phyloP scores from a whole-genome alignment of 2,329 filamentous ascomycete genomes.

The Cordyceps fumosorosea region DNA sequence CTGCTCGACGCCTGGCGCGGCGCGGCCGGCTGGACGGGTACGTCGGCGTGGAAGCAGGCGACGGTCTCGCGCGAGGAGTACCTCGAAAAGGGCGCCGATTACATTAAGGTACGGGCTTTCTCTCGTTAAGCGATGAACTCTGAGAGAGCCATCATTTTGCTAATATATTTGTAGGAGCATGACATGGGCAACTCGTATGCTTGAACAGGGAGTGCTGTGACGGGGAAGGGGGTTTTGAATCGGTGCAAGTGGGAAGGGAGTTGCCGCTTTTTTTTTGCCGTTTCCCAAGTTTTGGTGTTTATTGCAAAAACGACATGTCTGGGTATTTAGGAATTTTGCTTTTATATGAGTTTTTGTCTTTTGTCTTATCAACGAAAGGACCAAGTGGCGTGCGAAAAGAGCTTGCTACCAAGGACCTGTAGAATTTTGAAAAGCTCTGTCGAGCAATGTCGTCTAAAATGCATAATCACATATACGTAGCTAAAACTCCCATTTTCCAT shows the following conservation, averaged over 20 bases:
- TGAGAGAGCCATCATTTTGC: background rate
- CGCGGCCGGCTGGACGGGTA: slow-evolving; percentile 75
- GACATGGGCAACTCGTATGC: slow-evolving; percentile 57
- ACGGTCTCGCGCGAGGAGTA: slow-evolving; percentile 78
- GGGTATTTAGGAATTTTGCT: background rate
- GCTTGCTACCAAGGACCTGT: background rate
- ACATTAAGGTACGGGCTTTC: slow-evolving; percentile 62
- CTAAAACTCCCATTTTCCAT: too few relatives aligned
- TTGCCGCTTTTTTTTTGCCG: background rate
- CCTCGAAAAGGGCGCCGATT: slow-evolving; percentile 85
- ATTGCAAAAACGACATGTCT: background rate
- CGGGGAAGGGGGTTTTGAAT: slow-evolving; percentile 8
- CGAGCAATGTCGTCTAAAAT: background rate
- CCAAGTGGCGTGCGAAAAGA: background rate
- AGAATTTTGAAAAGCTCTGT: background rate
- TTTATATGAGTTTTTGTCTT: background rate
- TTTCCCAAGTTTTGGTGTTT: background rate
- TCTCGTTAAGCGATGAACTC: background rate
- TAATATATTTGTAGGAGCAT: slow-evolving; percentile 45
- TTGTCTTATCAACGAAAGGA: background rate
- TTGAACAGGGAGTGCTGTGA: slow-evolving; percentile 20
- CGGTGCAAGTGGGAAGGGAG: background rate
- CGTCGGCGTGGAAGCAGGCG: slow-evolving; percentile 51
- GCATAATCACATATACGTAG: background rate
- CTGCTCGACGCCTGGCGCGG: slow-evolving; percentile 89